Base-by-base conservation (phyloP, 1,284 basidiomycete genomes). In the Sanguinoderma infundibulare region DNA sequence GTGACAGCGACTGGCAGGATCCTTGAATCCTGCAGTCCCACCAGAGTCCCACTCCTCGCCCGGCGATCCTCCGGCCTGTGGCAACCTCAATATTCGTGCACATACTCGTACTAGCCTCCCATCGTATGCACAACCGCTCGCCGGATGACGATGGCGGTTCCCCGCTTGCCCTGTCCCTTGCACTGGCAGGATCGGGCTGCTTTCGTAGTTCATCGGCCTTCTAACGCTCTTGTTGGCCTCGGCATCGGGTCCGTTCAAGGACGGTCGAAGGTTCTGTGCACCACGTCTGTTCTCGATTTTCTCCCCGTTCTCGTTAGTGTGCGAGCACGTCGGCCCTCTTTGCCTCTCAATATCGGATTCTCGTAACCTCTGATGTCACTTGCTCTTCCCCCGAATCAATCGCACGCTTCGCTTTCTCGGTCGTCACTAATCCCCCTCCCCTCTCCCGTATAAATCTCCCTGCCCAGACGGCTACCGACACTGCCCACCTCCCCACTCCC, bases 141-240 rank as follows among this genome's bases (percentile, higher is more conserved):
- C n/a, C 12, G 22, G 40, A 44, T 24, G 40, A 44, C 40, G 40
- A 44, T 9, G 40, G 40, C 40, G 44, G 26, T 26, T 28, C 8
- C 44, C 44, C 17, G 17, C 17, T 32, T n/a, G 40, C 20, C 22
- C 15, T 8, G 44, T n/a, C 34, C n/a, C n/a, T n/a, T 10, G n/a
- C n/a, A 32, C 4, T 58, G 44, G 2, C 14, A 40, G 26, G 32
- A 10, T 32, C 20, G 22, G 32, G 51, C 15, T 14, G 53, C 57
- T 53, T 49, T 53, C 36, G 24, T 62, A 65, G 60, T 47, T 32
- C 46, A 58, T 49, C 38, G 26, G 39, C 52, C 34, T 40, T 42
- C 50, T 42, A 15, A 40, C 32, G 32, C 49, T 51, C 9, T 34
- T 32, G n/a, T 51, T 20, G 32, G 42, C 40, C 39, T 39, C 53